Evolutionary conservation across 257 asterid genomes (phyloP).

Genomic region (Salvia splendens): DNA sequence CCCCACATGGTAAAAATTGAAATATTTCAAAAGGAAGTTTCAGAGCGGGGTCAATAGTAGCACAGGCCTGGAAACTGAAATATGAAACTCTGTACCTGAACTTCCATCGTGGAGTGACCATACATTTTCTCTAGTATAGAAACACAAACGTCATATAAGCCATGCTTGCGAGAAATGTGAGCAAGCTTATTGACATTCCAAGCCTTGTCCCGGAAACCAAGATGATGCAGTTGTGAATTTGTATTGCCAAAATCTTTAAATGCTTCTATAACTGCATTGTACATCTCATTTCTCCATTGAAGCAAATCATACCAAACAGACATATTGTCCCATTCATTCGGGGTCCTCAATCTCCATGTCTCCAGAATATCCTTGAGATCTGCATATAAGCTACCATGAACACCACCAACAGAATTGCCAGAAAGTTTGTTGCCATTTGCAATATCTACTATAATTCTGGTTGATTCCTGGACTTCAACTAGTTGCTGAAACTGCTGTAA

Average conservation of each 20-base stretch:
- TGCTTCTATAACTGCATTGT: slow-evolving; percentile 92
- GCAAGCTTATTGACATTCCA: slow-evolving; percentile 99
- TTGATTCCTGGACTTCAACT: slow-evolving; percentile 98
- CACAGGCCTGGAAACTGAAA: neutral
- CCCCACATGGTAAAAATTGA: neutral
- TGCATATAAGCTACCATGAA: slow-evolving; percentile 76
- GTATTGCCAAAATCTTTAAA: slow-evolving; percentile 84
- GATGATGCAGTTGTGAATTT: slow-evolving; percentile 88
- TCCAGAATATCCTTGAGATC: slow-evolving; percentile 98
- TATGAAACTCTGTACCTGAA: slow-evolving; percentile 61
- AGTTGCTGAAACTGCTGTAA: slow-evolving; percentile 98
- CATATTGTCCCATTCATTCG: slow-evolving; percentile 98
- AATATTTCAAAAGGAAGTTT: neutral
- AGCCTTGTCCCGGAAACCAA: slow-evolving; percentile 99
- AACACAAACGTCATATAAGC: slow-evolving; percentile 88
- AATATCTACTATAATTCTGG: slow-evolving; percentile 84
- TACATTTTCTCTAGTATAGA: slow-evolving; percentile 93
- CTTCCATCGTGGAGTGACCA: slow-evolving; percentile 99
- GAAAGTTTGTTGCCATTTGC: slow-evolving; percentile 83
- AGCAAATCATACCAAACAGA: slow-evolving; percentile 98
- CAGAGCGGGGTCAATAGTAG: neutral
- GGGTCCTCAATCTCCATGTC: slow-evolving; percentile 98
- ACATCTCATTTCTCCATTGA: slow-evolving; percentile 99
- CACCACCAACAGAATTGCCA: slow-evolving; percentile 84
- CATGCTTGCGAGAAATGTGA: slow-evolving; percentile 93